Evolutionary conservation across 2,329 filamentous ascomycete genomes (phyloP).

Genomic region (Apiospora saccharicola): DNA sequence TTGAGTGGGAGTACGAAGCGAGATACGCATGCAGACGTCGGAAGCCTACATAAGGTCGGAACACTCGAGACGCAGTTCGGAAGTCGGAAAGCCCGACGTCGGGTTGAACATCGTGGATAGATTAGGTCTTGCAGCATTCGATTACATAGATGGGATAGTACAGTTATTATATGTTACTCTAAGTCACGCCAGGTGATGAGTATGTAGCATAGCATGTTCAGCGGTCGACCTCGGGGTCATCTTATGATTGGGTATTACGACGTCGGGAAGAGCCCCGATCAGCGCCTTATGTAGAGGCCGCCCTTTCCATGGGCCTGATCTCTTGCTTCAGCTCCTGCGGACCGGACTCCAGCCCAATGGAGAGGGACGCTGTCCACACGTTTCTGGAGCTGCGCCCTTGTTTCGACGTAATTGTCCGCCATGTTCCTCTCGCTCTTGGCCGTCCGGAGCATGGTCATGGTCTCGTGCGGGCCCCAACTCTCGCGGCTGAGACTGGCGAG

Average conservation of each 20-base stretch:
- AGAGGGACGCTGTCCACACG: slow-evolving; percentile 65
- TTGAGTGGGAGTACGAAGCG: neutral
- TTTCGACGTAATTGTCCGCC: slow-evolving; percentile 55
- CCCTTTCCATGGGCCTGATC: slow-evolving; percentile 59
- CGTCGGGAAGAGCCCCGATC: slow-evolving; percentile 23
- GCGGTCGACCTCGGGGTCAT: neutral
- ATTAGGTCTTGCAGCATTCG: neutral
- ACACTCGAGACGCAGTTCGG: neutral
- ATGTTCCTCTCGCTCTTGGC: slow-evolving; percentile 51
- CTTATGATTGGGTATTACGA: neutral
- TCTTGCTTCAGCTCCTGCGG: slow-evolving; percentile 52
- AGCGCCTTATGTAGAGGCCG: slow-evolving; percentile 55
- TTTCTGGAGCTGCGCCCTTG: slow-evolving; percentile 58
- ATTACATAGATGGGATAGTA: neutral
- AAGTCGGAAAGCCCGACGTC: neutral
- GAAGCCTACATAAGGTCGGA: neutral
- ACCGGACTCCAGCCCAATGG: slow-evolving; percentile 66
- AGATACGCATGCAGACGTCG: neutral
- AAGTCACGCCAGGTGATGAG: neutral
- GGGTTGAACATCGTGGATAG: neutral
- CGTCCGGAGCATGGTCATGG: slow-evolving; percentile 46
- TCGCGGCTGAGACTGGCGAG: slow-evolving; percentile 55
- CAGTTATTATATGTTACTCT: neutral
- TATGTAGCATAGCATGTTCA: neutral
- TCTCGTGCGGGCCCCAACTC: slow-evolving; percentile 53